phyloP scores from a whole-genome alignment of 75 land plant species.

The Pseudotsuga menziesii region DNA sequence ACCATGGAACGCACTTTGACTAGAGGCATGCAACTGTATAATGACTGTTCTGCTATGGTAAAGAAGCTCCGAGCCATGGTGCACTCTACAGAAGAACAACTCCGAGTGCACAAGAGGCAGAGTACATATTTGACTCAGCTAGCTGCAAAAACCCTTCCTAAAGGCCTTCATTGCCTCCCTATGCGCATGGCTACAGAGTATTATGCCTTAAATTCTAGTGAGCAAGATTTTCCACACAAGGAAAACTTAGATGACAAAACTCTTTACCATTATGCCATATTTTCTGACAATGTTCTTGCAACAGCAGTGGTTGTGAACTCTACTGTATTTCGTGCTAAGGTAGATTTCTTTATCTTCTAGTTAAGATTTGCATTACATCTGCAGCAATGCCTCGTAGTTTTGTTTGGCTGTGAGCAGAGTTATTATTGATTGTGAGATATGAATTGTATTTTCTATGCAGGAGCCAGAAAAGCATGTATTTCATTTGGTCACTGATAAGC shows the following conservation, averaged over 20 bases:
- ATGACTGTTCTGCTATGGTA: slow-evolving; percentile 49
- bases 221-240: slow-evolving; percentile 42
- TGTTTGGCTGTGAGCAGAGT: neutral
- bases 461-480: slow-evolving; percentile 71
- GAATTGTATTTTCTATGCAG: slow-evolving; percentile 23
- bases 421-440: neutral
- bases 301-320: slow-evolving; percentile 76
- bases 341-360: slow-evolving; percentile 5
- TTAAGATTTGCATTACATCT: slow-evolving; percentile 2
- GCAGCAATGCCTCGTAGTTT: neutral
- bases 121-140: slow-evolving; percentile 54
- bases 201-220: slow-evolving; percentile 20
- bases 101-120: slow-evolving; percentile 56
- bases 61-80: slow-evolving; percentile 71
- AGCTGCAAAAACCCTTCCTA: slow-evolving; percentile 68
- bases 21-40: slow-evolving; percentile 42
- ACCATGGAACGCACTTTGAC: slow-evolving; percentile 57
- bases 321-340: slow-evolving; percentile 60
- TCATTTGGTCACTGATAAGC: slow-evolving; percentile 68
- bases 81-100: slow-evolving; percentile 58
- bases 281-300: slow-evolving; percentile 76
- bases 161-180: slow-evolving; percentile 71
- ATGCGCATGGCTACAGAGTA: slow-evolving; percentile 58
- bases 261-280: slow-evolving; percentile 69
- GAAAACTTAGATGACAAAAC: slow-evolving; percentile 54